A percentile compares a stretch with the other conserved stretches of the same genome.
Evolutionary conservation across 2,329 filamentous ascomycete genomes (phyloP).

Genomic region (Monosporascus ibericus): DNA sequence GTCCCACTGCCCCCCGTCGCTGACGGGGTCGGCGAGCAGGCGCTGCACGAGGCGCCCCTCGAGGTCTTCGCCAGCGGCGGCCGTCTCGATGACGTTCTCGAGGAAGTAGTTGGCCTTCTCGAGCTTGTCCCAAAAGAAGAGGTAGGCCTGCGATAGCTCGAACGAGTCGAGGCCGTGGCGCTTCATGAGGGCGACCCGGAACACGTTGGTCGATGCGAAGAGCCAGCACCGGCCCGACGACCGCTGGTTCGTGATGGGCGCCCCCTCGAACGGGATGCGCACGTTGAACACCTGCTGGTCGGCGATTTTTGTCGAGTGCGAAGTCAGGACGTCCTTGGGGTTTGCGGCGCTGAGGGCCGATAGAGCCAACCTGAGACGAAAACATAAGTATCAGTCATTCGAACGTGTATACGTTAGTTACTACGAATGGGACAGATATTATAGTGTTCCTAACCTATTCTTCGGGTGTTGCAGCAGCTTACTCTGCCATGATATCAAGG

Average conservation of each 20-base stretch:
- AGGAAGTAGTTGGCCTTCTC: conserved; percentile 90
- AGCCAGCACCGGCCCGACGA: conserved; percentile 84
- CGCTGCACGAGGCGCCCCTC: conserved; percentile 68
- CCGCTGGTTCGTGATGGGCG: conserved; percentile 78
- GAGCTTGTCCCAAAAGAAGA: conserved; percentile 92
- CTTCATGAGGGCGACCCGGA: conserved; percentile 83
- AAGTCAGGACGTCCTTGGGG: conserved; percentile 59
- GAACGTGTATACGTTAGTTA: no score
- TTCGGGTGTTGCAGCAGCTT: conserved; percentile 58
- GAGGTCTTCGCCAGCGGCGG: conserved; percentile 56
- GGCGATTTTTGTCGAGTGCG: conserved; percentile 53
- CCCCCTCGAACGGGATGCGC: conserved; percentile 74
- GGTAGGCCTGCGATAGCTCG: conserved; percentile 80
- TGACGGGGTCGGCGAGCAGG: conserved; percentile 61
- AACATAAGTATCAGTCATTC: no score
- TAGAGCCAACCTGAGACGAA: conserved; percentile 57
- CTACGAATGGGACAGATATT: not conserved
- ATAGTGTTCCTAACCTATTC: conserved; percentile 44
- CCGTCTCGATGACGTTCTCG: conserved; percentile 74
- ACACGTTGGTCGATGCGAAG: conserved; percentile 87
- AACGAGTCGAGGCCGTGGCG: conserved; percentile 72
- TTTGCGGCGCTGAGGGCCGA: conserved; percentile 64
- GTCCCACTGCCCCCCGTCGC: conserved; percentile 85
- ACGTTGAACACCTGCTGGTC: conserved; percentile 81
- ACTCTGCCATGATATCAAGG: conserved; percentile 54